Evolutionary conservation across 495 filamentous ascomycete species (phyloP).

Genomic region (Xylaria grammica): DNA sequence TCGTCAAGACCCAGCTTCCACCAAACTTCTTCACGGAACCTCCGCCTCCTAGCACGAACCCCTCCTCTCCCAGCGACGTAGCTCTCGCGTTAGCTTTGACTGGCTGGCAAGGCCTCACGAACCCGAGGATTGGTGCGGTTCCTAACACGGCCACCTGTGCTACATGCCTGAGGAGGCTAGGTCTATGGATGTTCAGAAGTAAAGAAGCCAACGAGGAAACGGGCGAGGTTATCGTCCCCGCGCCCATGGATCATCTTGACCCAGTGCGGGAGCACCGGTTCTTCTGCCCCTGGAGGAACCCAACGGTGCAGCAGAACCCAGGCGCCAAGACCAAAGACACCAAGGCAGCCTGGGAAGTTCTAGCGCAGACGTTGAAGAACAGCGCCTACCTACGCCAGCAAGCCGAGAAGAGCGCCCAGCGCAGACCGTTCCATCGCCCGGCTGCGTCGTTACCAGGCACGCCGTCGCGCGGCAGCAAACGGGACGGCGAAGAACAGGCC

Average conservation of each 20-base stretch:
- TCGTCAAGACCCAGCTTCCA: conserved; percentile 55
- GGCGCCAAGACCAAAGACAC: conserved; percentile 37
- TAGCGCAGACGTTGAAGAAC: conserved; percentile 51
- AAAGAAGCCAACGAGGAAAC: conserved; percentile 53
- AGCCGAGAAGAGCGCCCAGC: conserved; percentile 31
- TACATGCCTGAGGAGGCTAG: conserved; percentile 85
- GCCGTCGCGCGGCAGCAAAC: conserved; percentile 22
- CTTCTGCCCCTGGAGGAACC: conserved; percentile 81
- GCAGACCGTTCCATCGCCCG: conserved; percentile 28
- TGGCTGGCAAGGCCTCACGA: conserved; percentile 79
- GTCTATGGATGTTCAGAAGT: conserved; percentile 90
- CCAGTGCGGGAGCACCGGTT: conserved; percentile 73
- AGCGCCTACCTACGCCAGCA: conserved; percentile 47
- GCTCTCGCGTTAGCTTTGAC: conserved; percentile 80
- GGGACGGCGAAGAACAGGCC: conserved; percentile 22
- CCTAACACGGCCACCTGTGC: conserved; percentile 76
- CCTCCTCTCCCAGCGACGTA: conserved; percentile 57
- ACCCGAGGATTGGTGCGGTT: conserved; percentile 60
- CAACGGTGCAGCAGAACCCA: conserved; percentile 59
- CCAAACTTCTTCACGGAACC: conserved; percentile 48
- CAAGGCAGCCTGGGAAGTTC: conserved; percentile 51
- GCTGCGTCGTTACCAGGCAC: conserved; percentile 33
- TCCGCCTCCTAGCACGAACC: conserved; percentile 38
- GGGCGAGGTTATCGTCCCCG: conserved; percentile 57
- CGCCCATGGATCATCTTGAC: conserved; percentile 69